Percentiles rank a stretch among this genome's conserved stretches.
These are phyloP conservation scores for Calonectria crousiana DNA, from an alignment of 2,329 filamentous ascomycete genomes.

Conservation along the genomic window DNA sequence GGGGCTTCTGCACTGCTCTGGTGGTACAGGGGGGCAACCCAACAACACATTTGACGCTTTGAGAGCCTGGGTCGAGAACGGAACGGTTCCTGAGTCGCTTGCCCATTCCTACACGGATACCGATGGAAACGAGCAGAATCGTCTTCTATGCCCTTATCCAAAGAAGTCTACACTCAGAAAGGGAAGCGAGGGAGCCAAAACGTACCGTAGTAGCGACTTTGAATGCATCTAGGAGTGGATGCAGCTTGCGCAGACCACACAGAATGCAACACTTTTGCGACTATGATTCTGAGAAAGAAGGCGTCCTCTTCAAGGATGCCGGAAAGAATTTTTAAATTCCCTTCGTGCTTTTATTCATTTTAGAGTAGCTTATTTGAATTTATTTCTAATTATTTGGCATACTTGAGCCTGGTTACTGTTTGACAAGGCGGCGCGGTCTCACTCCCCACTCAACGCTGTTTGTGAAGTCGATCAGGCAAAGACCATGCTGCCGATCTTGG, in stretches of 20 bases:
- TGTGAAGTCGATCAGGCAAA: not conserved
- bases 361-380: not conserved
- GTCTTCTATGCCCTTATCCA: slow-evolving; percentile 7
- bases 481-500: no score
- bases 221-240: not conserved
- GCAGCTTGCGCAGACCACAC: not conserved
- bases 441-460: no score
- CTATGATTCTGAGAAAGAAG: not conserved
- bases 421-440: no score
- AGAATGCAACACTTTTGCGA: not conserved
- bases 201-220: not conserved
- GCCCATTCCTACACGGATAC: not conserved
- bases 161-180: not conserved
- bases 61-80: slow-evolving; percentile 11
- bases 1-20: slow-evolving; percentile 8
- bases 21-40: slow-evolving; percentile 4
- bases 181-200: not conserved
- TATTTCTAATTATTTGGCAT: not conserved
- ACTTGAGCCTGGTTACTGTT: not conserved
- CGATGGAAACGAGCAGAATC: not conserved
- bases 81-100: slow-evolving; percentile 5
- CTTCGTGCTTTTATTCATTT: not conserved
- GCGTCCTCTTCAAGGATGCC: no score
- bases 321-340: not conserved
- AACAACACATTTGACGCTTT: slow-evolving; percentile 9